These are phyloP conservation scores for Avena atlantica DNA, from an alignment of 176 grass and related monocot species.

Conservation along the genomic window DNA sequence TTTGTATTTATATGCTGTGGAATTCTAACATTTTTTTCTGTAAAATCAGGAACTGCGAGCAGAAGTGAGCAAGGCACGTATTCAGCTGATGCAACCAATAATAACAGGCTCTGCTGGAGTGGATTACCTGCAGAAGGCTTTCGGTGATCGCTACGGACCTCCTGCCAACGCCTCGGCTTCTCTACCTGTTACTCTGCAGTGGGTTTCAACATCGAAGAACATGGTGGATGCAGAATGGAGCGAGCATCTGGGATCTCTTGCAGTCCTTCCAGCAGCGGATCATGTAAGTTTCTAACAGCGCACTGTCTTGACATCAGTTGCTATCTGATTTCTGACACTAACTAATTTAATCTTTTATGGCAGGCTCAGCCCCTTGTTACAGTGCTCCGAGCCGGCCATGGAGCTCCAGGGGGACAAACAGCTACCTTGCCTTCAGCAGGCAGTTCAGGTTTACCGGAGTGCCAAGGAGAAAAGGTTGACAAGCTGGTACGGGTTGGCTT, in stretches of 20 bases:
- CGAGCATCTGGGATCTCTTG: constrained; percentile 56
- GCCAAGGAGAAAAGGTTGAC: constrained; percentile 74
- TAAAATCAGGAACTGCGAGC: constrained; percentile 70
- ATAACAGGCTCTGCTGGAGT: constrained; percentile 82
- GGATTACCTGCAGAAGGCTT: constrained; percentile 90
- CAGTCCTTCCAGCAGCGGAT: constrained; percentile 54
- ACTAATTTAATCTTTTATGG: not conserved
- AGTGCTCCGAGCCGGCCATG: constrained; percentile 67
- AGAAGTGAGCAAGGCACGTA: constrained; percentile 77
- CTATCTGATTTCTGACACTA: constrained; percentile 6
- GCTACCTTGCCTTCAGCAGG: constrained; percentile 36
- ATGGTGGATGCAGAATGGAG: constrained; percentile 70
- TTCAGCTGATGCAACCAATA: constrained; percentile 78
- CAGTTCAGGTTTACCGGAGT: constrained; percentile 45
- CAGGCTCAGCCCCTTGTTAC: constrained; percentile 63
- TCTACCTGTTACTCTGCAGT: constrained; percentile 59
- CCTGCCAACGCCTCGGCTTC: constrained; percentile 49
- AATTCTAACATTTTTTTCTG: constrained; percentile 39
- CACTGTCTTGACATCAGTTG: not conserved
- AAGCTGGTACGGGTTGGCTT: constrained; percentile 69
- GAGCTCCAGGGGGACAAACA: constrained; percentile 40
- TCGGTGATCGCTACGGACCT: constrained; percentile 66
- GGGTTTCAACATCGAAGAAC: constrained; percentile 54
- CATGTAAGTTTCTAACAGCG: constrained; percentile 38
- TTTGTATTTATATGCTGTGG: not conserved